These are phyloP conservation scores for Pythium aphanidermatum DNA, from an alignment of 352 stramenopile genomes.

Conservation along the genomic window DNA sequence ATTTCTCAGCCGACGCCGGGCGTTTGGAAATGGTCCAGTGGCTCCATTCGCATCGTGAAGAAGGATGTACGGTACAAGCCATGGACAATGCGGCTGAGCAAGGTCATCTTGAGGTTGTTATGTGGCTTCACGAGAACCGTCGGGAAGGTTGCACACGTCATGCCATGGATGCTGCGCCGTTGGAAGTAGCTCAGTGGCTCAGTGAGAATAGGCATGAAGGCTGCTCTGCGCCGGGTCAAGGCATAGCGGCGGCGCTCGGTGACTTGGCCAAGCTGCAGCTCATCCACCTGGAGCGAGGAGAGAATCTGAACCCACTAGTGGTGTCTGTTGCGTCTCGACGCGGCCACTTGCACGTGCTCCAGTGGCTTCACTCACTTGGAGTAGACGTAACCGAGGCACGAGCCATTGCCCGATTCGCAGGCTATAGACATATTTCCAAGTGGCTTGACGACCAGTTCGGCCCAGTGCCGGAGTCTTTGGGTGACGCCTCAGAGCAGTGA, in stretches of 20 bases:
- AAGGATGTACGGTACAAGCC: constrained; percentile 23
- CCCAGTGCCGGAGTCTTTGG: background rate
- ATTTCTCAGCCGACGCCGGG: constrained; percentile 15
- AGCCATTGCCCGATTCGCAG: constrained; percentile 9
- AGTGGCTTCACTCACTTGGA: constrained; percentile 27
- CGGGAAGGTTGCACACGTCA: constrained; percentile 20
- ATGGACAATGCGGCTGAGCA: constrained; percentile 22
- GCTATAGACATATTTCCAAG: constrained; percentile 14
- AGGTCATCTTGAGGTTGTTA: constrained; percentile 21
- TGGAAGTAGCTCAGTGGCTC: constrained; percentile 24
- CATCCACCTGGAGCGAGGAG: constrained; percentile 18
- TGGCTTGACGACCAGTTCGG: constrained; percentile 18
- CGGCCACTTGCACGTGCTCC: constrained; percentile 23
- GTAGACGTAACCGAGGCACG: constrained; percentile 17
- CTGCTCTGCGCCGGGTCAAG: constrained; percentile 13
- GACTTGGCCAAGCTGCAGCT: constrained; percentile 25
- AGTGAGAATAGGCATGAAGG: constrained; percentile 18
- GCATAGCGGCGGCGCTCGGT: constrained; percentile 15
- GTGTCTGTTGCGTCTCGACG: constrained; percentile 10
- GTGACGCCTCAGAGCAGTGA: too few species aligned
- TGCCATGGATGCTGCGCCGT: constrained; percentile 21
- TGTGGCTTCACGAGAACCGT: constrained; percentile 24
- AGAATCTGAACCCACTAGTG: constrained; percentile 12
- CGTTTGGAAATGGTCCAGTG: constrained; percentile 20
- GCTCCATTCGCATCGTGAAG: constrained; percentile 22